Evolutionary conservation across 2,329 filamentous ascomycete species (phyloP).

Genomic region (Aspergillus neotritici): DNA sequence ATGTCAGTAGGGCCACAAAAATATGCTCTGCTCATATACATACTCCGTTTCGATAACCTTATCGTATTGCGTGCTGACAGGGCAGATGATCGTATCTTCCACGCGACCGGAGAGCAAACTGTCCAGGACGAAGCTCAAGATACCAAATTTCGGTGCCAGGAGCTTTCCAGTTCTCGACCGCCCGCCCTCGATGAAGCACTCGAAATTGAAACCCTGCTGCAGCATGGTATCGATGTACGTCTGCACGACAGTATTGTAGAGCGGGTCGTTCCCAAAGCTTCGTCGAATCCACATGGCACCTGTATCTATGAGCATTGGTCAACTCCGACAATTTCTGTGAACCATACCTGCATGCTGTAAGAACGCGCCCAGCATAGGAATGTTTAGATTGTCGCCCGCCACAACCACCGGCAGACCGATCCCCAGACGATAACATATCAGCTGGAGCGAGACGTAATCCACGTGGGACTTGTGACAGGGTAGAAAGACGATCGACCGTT

Average conservation of each 20-base stretch:
- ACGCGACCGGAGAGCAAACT: slow-evolving; percentile 83
- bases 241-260: slow-evolving; percentile 91
- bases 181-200: slow-evolving; percentile 96
- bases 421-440: slow-evolving; percentile 92
- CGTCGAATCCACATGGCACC: slow-evolving; percentile 93
- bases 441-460: slow-evolving; percentile 89
- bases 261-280: slow-evolving; percentile 82
- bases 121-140: slow-evolving; percentile 85
- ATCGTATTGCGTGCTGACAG: slow-evolving; percentile 96
- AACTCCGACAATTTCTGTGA: background rate
- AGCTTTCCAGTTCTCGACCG: slow-evolving; percentile 90
- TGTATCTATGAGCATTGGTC: slow-evolving; percentile 21
- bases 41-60: slow-evolving; percentile 94
- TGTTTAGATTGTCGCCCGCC: slow-evolving; percentile 92
- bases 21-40: slow-evolving; percentile 9
- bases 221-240: slow-evolving; percentile 90
- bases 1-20: slow-evolving; percentile 8
- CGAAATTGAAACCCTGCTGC: slow-evolving; percentile 86
- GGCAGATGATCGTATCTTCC: slow-evolving; percentile 86
- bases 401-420: slow-evolving; percentile 86
- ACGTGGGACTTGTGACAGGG: slow-evolving; percentile 93
- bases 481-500: slow-evolving; percentile 92
- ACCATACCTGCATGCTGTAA: slow-evolving; percentile 74
- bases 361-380: slow-evolving; percentile 82
- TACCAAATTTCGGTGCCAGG: slow-evolving; percentile 89